phyloP scores from a whole-genome alignment of 225 moss, liverwort and hornwort species.

The Pleurozium schreberi region DNA sequence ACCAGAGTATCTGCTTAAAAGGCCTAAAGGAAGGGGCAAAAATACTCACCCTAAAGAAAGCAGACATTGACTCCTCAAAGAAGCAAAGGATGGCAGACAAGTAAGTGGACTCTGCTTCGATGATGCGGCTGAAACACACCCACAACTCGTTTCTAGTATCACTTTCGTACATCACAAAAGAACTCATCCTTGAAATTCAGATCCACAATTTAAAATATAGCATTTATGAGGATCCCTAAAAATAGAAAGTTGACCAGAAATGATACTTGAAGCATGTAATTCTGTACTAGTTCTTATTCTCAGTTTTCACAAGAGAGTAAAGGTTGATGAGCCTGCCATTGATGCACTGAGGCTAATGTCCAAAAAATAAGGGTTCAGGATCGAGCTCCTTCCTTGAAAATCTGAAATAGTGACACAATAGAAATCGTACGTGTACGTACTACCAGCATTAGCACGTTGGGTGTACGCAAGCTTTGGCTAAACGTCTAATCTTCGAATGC shows the following conservation, averaged over 20 bases:
- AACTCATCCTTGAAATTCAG: not conserved
- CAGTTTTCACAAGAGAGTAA: not conserved
- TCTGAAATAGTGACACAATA: not conserved
- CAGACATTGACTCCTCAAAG: conserved; percentile 93
- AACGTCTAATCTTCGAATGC: not conserved
- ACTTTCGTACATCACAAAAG: not conserved
- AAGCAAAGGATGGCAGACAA: conserved; percentile 80
- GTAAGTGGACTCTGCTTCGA: conserved; percentile 89
- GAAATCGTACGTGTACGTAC: not conserved
- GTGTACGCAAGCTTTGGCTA: not conserved
- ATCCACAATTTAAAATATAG: not conserved
- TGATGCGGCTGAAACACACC: conserved; percentile 63
- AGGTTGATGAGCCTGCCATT: not conserved
- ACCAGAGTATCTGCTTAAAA: not conserved
- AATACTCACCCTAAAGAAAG: conserved; percentile 77
- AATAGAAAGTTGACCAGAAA: not conserved
- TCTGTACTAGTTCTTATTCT: not conserved
- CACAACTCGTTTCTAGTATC: not conserved
- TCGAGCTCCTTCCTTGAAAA: not conserved
- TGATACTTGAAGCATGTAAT: not conserved
- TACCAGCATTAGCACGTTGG: not conserved
- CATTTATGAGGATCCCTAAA: not conserved
- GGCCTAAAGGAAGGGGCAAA: not conserved
- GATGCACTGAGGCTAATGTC: not conserved
- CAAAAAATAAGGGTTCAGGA: not conserved